phyloP scores from a whole-genome alignment of 1,284 basidiomycete species.

The Ganoderma resinaceum region DNA sequence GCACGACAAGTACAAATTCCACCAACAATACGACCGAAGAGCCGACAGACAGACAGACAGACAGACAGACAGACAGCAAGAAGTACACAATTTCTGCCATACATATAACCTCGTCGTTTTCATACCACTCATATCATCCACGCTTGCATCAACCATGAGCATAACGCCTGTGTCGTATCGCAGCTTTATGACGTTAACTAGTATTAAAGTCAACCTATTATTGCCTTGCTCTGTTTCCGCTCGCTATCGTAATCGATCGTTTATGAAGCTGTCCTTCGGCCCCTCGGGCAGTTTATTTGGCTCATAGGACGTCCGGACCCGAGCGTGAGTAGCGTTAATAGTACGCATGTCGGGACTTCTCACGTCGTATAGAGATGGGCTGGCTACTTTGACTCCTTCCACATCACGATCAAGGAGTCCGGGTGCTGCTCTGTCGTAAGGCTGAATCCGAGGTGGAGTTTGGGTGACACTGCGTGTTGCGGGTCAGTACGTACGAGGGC shows the following conservation, averaged over 20 bases:
- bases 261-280: neutral
- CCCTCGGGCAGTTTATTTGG: neutral
- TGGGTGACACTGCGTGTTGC: neutral
- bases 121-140: slow-evolving; percentile 1
- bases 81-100: neutral
- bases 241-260: slow-evolving; percentile 16
- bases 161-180: slow-evolving; percentile 33
- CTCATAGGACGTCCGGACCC: neutral
- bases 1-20: neutral
- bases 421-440: neutral
- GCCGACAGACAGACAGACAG: neutral
- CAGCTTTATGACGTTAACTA: slow-evolving; percentile 30
- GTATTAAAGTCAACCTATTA: slow-evolving; percentile 23
- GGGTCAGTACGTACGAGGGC: neutral
- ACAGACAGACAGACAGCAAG: neutral
- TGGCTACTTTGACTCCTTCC: neutral
- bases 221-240: neutral
- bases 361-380: neutral
- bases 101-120: neutral
- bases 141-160: slow-evolving; percentile 21
- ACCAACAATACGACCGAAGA: neutral
- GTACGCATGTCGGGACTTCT: neutral
- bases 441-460: too few relatives aligned
- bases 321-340: neutral
- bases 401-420: neutral